Conservation (phyloP, 306 rosid genomes). For the Vigna radiata region DNA sequence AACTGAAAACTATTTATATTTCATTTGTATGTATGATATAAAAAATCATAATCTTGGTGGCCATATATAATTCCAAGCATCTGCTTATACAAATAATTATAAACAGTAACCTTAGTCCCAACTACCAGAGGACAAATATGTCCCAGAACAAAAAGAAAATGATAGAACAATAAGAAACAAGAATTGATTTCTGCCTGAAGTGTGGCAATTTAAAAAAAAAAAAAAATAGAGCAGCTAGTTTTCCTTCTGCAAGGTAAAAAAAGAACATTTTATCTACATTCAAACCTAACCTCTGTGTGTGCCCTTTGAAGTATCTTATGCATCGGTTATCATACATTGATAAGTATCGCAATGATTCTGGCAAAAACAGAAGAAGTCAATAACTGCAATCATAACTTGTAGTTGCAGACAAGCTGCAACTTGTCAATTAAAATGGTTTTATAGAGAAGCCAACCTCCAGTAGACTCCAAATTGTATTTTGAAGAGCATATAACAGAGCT, state of each 20-base stretch:
- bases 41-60: neutral
- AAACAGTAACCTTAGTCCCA: neutral
- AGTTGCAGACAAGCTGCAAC: neutral
- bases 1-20: constrained; percentile 17
- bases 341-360: constrained; percentile 89
- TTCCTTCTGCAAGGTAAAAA: constrained; percentile 3
- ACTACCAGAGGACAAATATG: constrained; percentile 2
- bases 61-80: constrained; percentile 23
- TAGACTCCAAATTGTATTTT: constrained; percentile 78
- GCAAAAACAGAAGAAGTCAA: constrained; percentile 39
- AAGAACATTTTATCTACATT: neutral
- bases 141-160: constrained; percentile 21
- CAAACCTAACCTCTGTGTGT: constrained; percentile 93
- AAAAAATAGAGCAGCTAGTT: neutral
- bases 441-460: constrained; percentile 64
- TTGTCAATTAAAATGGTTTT: constrained; percentile 29
- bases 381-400: constrained; percentile 28
- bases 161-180: constrained; percentile 9
- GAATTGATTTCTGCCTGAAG: neutral
- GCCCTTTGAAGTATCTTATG: constrained; percentile 96
- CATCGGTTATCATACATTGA: constrained; percentile 94
- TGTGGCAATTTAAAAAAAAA: constrained; percentile 2
- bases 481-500: constrained; percentile 96
- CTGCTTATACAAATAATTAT: constrained; percentile 1
- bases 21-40: constrained; percentile 6